phyloP scores from a whole-genome alignment of 139 green algal species.

The Ettlia oleoabundans region DNA sequence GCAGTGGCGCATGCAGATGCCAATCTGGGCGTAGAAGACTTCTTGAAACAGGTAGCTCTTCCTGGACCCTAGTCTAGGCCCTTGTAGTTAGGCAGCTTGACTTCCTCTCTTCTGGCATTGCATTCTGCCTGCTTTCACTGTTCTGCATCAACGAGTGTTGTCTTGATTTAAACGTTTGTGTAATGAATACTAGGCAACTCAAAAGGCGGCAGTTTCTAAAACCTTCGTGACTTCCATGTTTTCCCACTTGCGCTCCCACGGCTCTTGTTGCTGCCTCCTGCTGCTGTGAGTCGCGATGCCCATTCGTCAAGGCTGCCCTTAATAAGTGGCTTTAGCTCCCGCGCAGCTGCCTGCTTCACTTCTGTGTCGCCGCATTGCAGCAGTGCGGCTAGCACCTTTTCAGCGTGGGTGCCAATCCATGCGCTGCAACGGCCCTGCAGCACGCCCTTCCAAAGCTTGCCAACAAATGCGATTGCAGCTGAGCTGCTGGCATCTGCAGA shows the following conservation, averaged over 20 bases:
- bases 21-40: constrained; percentile 80
- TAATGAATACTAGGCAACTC: too few relatives aligned
- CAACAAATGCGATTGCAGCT: constrained; percentile 25
- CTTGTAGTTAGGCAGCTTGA: neutral
- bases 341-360: constrained; percentile 37
- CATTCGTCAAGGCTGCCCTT: constrained; percentile 43
- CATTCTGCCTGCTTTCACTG: too few relatives aligned
- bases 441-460: constrained; percentile 53
- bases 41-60: constrained; percentile 50
- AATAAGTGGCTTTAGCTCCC: constrained; percentile 53
- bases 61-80: too few relatives aligned
- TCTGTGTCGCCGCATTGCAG: constrained; percentile 47
- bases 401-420: constrained; percentile 65
- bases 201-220: too few relatives aligned
- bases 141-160: too few relatives aligned
- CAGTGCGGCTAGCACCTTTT: constrained; percentile 78
- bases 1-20: constrained; percentile 66
- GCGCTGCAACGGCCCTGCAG: constrained; percentile 54
- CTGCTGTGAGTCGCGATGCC: constrained; percentile 16
- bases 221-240: too few relatives aligned
- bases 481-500: constrained; percentile 31
- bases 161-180: too few relatives aligned
- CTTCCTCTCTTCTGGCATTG: too few relatives aligned
- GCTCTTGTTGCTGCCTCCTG: neutral
- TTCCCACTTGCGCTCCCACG: neutral